phyloP scores from a whole-genome alignment of 768 basidiomycete species.

The Amanita fuliginea region DNA sequence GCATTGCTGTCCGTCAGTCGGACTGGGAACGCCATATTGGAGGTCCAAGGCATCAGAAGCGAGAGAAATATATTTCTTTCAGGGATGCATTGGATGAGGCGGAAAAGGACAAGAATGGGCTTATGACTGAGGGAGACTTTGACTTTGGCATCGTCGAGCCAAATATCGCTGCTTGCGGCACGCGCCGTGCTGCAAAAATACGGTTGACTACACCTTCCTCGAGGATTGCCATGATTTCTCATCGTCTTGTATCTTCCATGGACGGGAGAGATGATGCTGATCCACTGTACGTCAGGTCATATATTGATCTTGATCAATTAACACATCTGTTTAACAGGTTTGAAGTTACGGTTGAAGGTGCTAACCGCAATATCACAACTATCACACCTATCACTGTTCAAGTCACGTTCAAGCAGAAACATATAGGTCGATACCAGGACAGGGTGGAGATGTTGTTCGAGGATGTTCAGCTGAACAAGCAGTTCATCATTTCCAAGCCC shows the following conservation, averaged over 20 bases:
- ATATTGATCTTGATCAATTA: not conserved
- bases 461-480: constrained; percentile 28
- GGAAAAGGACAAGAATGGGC: constrained; percentile 43
- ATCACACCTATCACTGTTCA: constrained; percentile 12
- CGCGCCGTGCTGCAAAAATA: constrained; percentile 11
- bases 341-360: constrained; percentile 3
- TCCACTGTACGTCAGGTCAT: not conserved
- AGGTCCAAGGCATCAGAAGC: constrained; percentile 21
- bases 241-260: not conserved
- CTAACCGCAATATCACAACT: constrained; percentile 4
- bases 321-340: not conserved
- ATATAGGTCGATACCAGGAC: constrained; percentile 40
- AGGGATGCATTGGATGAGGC: constrained; percentile 37
- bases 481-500: constrained; percentile 37
- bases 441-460: constrained; percentile 43
- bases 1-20: constrained; percentile 11
- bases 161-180: constrained; percentile 14
- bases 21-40: constrained; percentile 25
- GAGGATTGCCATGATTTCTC: constrained; percentile 7
- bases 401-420: constrained; percentile 22
- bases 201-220: constrained; percentile 15
- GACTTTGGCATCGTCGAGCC: constrained; percentile 43
- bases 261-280: not conserved
- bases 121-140: constrained; percentile 29
- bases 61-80: constrained; percentile 27